phyloP scores from a whole-genome alignment of 768 basidiomycete species.

The Astraeus odoratus region DNA sequence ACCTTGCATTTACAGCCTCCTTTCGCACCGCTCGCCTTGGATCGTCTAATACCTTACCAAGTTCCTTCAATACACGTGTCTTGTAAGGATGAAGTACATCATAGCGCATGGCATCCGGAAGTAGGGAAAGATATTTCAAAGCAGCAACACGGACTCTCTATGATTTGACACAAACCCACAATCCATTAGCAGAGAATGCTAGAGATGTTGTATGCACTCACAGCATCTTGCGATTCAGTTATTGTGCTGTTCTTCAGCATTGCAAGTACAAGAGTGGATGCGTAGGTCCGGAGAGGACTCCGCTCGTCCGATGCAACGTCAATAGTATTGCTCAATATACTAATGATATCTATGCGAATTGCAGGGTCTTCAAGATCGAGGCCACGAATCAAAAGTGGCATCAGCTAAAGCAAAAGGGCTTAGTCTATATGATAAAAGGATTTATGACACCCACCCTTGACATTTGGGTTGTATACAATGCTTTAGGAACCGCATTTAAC shows the following conservation, averaged over 20 bases:
- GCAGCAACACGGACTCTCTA: constrained; percentile 76
- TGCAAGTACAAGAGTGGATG: constrained; percentile 57
- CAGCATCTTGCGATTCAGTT: constrained; percentile 47
- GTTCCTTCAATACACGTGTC: constrained; percentile 59
- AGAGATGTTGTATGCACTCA: constrained; percentile 26
- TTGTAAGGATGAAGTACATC: constrained; percentile 81
- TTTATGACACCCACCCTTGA: constrained; percentile 36
- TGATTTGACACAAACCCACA: no score
- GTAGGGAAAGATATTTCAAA: constrained; percentile 60
- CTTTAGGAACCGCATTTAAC: constrained; percentile 72
- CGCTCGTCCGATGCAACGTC: constrained; percentile 45
- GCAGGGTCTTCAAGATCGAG: constrained; percentile 69
- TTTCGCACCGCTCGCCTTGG: constrained; percentile 78
- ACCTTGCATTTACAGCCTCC: constrained; percentile 83
- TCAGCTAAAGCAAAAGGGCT: constrained; percentile 46
- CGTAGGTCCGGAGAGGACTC: constrained; percentile 58
- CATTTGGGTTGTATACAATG: constrained; percentile 66
- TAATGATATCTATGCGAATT: constrained; percentile 75
- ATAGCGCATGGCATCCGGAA: constrained; percentile 77
- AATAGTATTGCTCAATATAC: constrained; percentile 67
- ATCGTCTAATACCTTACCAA: constrained; percentile 79
- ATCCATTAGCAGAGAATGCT: not conserved
- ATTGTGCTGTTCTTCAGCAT: constrained; percentile 63
- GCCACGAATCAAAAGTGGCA: constrained; percentile 83
- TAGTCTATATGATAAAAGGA: not conserved